Conservation (phyloP, 2,329 filamentous ascomycete species). For the Calonectria multiphialidica region DNA sequence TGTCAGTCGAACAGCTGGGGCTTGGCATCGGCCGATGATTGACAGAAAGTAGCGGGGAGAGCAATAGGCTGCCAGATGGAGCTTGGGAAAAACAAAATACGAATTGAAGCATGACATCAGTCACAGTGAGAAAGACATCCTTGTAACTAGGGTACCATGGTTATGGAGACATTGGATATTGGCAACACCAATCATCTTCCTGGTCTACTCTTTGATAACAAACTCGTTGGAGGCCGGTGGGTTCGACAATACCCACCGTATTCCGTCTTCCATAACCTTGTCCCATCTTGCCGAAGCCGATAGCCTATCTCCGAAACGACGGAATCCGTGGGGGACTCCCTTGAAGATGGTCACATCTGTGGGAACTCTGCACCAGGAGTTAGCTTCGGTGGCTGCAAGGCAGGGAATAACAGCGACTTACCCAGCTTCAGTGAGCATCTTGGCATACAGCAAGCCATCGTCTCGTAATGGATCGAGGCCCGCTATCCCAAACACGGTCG, state of each 20-base stretch:
- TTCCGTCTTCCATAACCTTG: constrained; percentile 55
- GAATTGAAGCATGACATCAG: neutral
- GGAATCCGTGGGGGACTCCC: constrained; percentile 66
- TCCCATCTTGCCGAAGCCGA: constrained; percentile 55
- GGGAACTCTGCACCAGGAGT: constrained; percentile 53
- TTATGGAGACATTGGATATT: too few relatives aligned
- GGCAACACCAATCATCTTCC: neutral
- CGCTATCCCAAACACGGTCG: constrained; percentile 58
- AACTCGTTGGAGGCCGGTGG: constrained; percentile 46
- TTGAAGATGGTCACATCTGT: constrained; percentile 62
- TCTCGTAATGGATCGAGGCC: constrained; percentile 63
- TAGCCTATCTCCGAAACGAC: constrained; percentile 53
- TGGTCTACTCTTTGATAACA: constrained; percentile 19
- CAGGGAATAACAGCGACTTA: constrained; percentile 41
- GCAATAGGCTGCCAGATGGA: neutral
- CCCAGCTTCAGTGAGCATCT: constrained; percentile 57
- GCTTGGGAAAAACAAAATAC: neutral
- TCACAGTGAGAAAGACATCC: neutral
- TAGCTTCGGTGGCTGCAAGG: neutral
- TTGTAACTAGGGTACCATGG: neutral
- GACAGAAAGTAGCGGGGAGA: too few relatives aligned
- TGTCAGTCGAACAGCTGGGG: neutral
- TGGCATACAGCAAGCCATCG: constrained; percentile 60
- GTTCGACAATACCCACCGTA: constrained; percentile 54
- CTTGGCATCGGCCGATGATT: neutral